Conservation (phyloP, 805 yeast species). For the Zygosaccharomyces pseudorouxii region DNA sequence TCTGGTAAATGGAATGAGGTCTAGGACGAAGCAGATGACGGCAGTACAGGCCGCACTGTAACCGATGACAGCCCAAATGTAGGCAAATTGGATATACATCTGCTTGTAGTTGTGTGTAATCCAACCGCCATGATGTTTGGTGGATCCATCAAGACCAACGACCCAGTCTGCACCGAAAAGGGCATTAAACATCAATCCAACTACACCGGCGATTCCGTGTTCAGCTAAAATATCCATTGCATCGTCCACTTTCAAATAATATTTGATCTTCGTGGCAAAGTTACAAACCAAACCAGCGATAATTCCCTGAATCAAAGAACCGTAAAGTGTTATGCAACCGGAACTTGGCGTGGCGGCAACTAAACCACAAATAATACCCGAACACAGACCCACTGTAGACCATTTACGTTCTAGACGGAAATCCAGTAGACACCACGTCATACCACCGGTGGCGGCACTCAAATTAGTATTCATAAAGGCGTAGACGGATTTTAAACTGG, state of each 20-base stretch:
- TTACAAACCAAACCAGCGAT: slow-evolving; percentile 81
- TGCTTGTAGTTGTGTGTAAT: slow-evolving; percentile 85
- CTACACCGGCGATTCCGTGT: slow-evolving; percentile 94
- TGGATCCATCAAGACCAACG: slow-evolving; percentile 82
- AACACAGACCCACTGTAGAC: slow-evolving; percentile 92
- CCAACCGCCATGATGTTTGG: slow-evolving; percentile 91
- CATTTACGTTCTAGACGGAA: slow-evolving; percentile 83
- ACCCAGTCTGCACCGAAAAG: slow-evolving; percentile 84
- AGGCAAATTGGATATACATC: slow-evolving; percentile 84
- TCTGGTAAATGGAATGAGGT: slow-evolving; percentile 76
- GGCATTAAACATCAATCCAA: slow-evolving; percentile 86
- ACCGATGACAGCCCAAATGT: slow-evolving; percentile 67
- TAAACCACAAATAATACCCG: slow-evolving; percentile 91
- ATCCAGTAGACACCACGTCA: slow-evolving; percentile 89
- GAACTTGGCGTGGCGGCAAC: slow-evolving; percentile 97
- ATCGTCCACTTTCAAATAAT: slow-evolving; percentile 78
- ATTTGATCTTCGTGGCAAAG: slow-evolving; percentile 83
- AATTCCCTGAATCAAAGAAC: slow-evolving; percentile 78
- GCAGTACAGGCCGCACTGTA: slow-evolving; percentile 75
- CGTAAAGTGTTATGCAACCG: slow-evolving; percentile 89
- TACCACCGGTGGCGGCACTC: slow-evolving; percentile 84
- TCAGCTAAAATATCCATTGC: slow-evolving; percentile 95
- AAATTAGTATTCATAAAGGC: slow-evolving; percentile 90
- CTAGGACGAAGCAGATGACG: slow-evolving; percentile 63
- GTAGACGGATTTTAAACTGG: slow-evolving; percentile 77